Evolutionary conservation across 2,329 filamentous ascomycete species (phyloP).

Genomic region (Cytospora chrysosperma): DNA sequence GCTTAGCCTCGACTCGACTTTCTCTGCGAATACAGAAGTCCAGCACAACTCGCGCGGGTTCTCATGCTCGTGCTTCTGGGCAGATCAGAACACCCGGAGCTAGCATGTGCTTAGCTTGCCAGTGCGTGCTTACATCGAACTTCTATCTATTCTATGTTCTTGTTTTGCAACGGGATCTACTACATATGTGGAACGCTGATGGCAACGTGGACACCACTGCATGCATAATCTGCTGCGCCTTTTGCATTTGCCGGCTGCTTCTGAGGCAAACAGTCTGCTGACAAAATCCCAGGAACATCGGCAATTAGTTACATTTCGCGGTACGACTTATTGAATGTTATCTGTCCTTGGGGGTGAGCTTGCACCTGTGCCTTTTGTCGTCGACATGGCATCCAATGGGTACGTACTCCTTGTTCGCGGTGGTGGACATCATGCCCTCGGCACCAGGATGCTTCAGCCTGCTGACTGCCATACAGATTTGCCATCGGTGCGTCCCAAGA

Average conservation of each 20-base stretch:
- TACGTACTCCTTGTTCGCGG: not conserved
- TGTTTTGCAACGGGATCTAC: not conserved
- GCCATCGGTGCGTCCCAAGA: slow-evolving; percentile 20
- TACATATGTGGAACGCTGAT: slow-evolving; percentile 3
- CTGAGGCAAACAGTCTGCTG: not conserved
- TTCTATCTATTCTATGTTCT: not conserved
- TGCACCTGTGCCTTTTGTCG: not conserved
- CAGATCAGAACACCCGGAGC: slow-evolving; percentile 4
- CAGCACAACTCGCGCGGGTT: not conserved
- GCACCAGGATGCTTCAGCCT: not conserved
- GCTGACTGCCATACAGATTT: not conserved
- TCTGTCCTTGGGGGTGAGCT: not conserved
- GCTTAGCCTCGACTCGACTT: slow-evolving; percentile 7
- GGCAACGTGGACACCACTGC: slow-evolving; percentile 4
- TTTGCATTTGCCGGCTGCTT: slow-evolving; percentile 1
- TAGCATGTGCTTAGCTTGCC: slow-evolving; percentile 3
- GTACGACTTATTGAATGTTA: not conserved
- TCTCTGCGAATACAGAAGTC: not conserved
- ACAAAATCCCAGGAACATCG: slow-evolving; percentile 7
- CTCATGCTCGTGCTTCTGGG: not conserved
- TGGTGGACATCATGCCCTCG: not conserved
- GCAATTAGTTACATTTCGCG: not conserved
- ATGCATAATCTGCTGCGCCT: not conserved
- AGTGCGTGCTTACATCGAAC: not conserved
- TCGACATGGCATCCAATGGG: slow-evolving; percentile 19